Evolutionary conservation across 495 filamentous ascomycete genomes (phyloP).

Genomic region (Penicillium daleae): DNA sequence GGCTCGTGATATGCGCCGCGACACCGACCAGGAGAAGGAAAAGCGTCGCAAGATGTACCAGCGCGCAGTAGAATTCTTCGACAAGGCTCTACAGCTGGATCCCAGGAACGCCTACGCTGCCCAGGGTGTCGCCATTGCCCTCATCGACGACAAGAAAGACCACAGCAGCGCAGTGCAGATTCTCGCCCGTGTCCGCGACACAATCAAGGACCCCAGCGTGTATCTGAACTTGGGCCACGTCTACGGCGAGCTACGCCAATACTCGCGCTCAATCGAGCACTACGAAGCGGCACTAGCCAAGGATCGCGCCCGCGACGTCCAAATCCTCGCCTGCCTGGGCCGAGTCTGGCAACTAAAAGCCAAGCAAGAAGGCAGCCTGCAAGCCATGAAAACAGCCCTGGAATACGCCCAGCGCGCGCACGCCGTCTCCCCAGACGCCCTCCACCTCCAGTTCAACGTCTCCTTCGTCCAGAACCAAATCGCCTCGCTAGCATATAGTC

Average conservation of each 20-base stretch:
- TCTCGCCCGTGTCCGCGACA: slow-evolving; percentile 86
- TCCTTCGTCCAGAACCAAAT: slow-evolving; percentile 96
- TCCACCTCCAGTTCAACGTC: slow-evolving; percentile 95
- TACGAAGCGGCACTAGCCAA: slow-evolving; percentile 90
- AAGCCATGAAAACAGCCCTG: slow-evolving; percentile 84
- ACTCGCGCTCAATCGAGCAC: slow-evolving; percentile 82
- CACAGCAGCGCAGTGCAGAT: slow-evolving; percentile 77
- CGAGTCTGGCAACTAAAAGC: slow-evolving; percentile 91
- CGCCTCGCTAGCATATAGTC: slow-evolving; percentile 74
- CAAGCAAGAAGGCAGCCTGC: slow-evolving; percentile 74
- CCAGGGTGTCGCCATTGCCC: slow-evolving; percentile 90
- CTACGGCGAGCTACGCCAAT: slow-evolving; percentile 87
- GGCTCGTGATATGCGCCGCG: slow-evolving; percentile 91
- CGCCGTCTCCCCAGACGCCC: slow-evolving; percentile 74
- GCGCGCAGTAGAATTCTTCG: slow-evolving; percentile 96
- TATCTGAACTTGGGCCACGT: slow-evolving; percentile 92
- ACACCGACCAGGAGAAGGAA: slow-evolving; percentile 85
- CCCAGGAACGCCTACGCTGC: slow-evolving; percentile 93
- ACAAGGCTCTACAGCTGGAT: slow-evolving; percentile 92
- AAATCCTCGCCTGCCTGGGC: slow-evolving; percentile 86
- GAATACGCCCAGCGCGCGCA: slow-evolving; percentile 87
- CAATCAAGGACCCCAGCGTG: slow-evolving; percentile 81
- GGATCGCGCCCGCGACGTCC: slow-evolving; percentile 75
- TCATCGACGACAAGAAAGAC: slow-evolving; percentile 92
- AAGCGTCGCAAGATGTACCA: slow-evolving; percentile 84